Conservation (phyloP, 495 filamentous ascomycete species). For the Talaromyces stipitatus region DNA sequence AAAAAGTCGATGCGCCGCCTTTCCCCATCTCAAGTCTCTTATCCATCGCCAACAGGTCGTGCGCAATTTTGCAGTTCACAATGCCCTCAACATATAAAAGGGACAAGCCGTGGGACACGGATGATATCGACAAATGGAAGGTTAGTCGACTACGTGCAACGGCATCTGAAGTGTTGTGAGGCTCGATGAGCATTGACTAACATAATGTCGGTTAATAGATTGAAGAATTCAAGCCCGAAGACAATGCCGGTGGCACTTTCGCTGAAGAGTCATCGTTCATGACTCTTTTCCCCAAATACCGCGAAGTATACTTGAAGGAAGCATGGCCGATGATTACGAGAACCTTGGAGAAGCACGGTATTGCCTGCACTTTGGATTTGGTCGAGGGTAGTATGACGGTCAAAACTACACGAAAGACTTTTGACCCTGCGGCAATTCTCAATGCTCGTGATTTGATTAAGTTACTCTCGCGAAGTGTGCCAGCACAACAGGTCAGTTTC, state of each 20-base stretch:
- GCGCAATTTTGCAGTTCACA: conserved; percentile 10
- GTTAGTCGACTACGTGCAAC: conserved; percentile 23
- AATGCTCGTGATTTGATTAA: conserved; percentile 94
- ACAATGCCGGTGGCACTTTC: conserved; percentile 82
- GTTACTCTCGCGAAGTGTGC: conserved; percentile 83
- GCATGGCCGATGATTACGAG: conserved; percentile 83
- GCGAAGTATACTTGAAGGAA: conserved; percentile 86
- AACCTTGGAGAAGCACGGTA: conserved; percentile 69
- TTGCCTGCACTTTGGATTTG: conserved; percentile 85
- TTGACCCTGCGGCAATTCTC: conserved; percentile 86
- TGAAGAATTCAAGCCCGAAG: conserved; percentile 74
- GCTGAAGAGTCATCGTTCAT: conserved; percentile 87
- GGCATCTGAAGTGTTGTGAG: neutral
- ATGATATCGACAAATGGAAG: conserved; percentile 98
- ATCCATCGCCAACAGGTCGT: neutral
- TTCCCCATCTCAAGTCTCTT: conserved; percentile 2
- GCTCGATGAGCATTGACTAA: neutral
- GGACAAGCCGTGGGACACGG: conserved; percentile 96
- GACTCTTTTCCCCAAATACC: conserved; percentile 95
- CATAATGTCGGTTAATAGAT: conserved; percentile 35
- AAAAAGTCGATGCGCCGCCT: conserved; percentile 2
- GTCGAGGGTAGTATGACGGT: conserved; percentile 95
- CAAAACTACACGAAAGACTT: conserved; percentile 91
- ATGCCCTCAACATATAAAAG: conserved; percentile 95
- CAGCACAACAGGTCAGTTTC: conserved; percentile 61